phyloP scores from a whole-genome alignment of 768 basidiomycete species.

The Porphyrellus cyaneotinctus region DNA sequence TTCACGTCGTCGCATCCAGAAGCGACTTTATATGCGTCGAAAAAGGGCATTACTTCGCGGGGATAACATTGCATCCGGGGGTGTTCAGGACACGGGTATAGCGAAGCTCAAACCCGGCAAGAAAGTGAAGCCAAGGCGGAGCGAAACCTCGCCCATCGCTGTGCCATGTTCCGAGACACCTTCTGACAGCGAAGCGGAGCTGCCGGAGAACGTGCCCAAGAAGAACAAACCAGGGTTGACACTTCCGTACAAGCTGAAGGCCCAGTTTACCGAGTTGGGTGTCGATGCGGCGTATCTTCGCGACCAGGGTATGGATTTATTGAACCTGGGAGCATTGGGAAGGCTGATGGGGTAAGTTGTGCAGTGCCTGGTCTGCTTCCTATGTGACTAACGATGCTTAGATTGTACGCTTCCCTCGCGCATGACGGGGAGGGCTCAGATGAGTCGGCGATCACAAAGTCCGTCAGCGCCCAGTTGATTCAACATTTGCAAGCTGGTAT shows the following conservation, averaged over 20 bases:
- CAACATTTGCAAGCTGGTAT: conserved; percentile 42
- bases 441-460: conserved; percentile 17
- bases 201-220: conserved; percentile 10
- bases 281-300: conserved; percentile 44
- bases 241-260: conserved; percentile 42
- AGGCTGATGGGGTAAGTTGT: conserved; percentile 41
- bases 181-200: conserved; percentile 8
- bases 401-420: conserved; percentile 30
- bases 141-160: conserved; percentile 1
- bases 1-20: conserved; percentile 52
- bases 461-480: conserved; percentile 50
- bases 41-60: conserved; percentile 54
- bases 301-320: conserved; percentile 39
- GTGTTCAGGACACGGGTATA: background rate
- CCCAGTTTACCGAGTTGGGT: conserved; percentile 39
- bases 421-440: conserved; percentile 21
- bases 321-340: conserved; percentile 35
- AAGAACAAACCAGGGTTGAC: conserved; percentile 37
- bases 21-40: conserved; percentile 69
- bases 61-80: conserved; percentile 11
- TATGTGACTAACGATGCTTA: conserved; percentile 10
- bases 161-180: conserved; percentile 4
- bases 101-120: conserved; percentile 40
- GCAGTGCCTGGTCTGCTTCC: background rate
- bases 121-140: conserved; percentile 9